Base-by-base conservation (phyloP, 116 monocot species). In the Cymodocea nodosa region DNA sequence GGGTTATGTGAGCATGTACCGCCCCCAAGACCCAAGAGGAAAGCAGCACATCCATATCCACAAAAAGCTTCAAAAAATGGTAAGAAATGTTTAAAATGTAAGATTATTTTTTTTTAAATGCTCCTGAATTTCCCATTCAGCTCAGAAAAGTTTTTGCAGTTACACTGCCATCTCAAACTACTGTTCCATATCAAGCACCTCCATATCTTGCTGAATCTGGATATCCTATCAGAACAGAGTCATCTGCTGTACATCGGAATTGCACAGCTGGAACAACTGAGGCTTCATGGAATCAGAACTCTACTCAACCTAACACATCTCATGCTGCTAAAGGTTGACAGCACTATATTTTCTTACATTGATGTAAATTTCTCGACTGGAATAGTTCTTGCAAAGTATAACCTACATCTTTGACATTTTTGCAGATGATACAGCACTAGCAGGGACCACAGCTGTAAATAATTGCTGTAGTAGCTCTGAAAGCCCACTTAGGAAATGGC, bases 1-100 rank as follows among this genome's bases (percentile, higher is more conserved):
- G 83, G 86, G 15, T 81, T 84, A 77, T 82, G 90, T 56, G 90
- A 90, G 70, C 86, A 90, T 76, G 83, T 90, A 7, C 90, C 90
- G 44, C 90, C 90, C n/a, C 90, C 90, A 70, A 68, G 90, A n/a
- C 90, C 90, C 15, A 90, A 90, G 73, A 71, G 90, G 57, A 90
- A 90, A 77, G 85, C 86, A 36, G 78, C 86, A 30, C 85, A 86
- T 76, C 85, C 90, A 23, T 90, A 86, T 76, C 90, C 90, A 9
- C 83, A 86, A 50, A 90, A 90, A 56, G 85, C 86, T 35, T 81
- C 83, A 24, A 90, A 79, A 81, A 90, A 71, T 66, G 75, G 90
- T 86, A 15, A 16, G 52, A 52, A 1, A 60, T 50, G 34, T 11
- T 51, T 10, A 64, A 8, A 64, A 48, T 13, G 16, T 50, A 11